Evolutionary conservation across 2,329 filamentous ascomycete genomes (phyloP), one percentile per base, ranked within the genome.

Genomic region (Scytalidium lignicola): DNA sequence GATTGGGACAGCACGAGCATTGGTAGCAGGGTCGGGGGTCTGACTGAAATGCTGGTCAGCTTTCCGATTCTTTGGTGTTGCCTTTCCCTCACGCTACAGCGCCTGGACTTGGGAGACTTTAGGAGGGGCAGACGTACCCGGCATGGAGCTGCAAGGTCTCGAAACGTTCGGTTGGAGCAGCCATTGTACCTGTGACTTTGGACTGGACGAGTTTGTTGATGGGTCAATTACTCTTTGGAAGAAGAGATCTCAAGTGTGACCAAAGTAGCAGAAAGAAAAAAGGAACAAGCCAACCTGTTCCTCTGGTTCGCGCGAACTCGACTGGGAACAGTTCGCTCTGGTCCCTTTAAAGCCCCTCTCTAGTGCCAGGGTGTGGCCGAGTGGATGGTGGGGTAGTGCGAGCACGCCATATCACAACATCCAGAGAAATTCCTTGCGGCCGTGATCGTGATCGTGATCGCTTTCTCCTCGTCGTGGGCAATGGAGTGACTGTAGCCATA

Each of bases 1-100:
- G 66, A 99, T 97, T 47, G 93, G 93, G 8, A 96, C 90, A 43
- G 92, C 93, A 62, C 93, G 83, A 21, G 93, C 79, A 52, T 95
- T 92, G 54, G 92, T 96, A 2, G 83, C 68, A 21, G 87, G 72
- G 66, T 97, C 93, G 20, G 88, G 83, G 61, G 83, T 76, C 60
- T 95, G 88, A 54, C 90, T 95, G 41, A 43, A 23, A 22, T n/a
- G 8, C 8, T 6, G 28, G 44, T 57, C 44, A 59, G 55, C 32
- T 37, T 37, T n/a, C 15, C 5, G 10, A 17, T 17, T 5, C 7
- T n/a, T 7, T 37, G 23, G 23, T 26, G 23, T 26, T 26, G 23
- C 5, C 23, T 26, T 26, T 5, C 10, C 23, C 6, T 26, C 23
- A 26, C 23, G 23, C 10, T 26, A 10, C 15, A n/a, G 32, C 5